Evolutionary conservation across 495 filamentous ascomycete species (phyloP).

Genomic region (Entonaema liquescens): DNA sequence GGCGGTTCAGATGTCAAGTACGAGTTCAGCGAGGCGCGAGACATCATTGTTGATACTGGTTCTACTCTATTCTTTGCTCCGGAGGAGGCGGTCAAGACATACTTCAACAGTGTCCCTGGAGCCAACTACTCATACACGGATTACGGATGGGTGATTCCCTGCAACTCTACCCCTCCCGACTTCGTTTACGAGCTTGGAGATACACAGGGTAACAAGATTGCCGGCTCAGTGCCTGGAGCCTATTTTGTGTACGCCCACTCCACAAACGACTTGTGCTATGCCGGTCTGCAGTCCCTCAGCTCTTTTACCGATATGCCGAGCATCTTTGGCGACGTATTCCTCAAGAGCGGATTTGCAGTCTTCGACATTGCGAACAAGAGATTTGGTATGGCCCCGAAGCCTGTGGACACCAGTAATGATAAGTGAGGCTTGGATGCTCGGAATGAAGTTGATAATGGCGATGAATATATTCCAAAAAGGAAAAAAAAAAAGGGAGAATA

Average conservation of each 20-base stretch:
- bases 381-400: slow-evolving; percentile 71
- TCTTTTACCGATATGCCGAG: slow-evolving; percentile 60
- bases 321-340: slow-evolving; percentile 76
- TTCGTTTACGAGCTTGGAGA: slow-evolving; percentile 61
- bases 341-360: slow-evolving; percentile 78
- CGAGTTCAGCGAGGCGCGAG: slow-evolving; percentile 50
- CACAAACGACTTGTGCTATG: slow-evolving; percentile 67
- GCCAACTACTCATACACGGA: slow-evolving; percentile 63
- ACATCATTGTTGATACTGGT: slow-evolving; percentile 77
- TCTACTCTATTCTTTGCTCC: slow-evolving; percentile 75
- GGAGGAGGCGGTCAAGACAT: slow-evolving; percentile 64
- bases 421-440: slow-evolving; percentile 19
- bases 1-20: slow-evolving; percentile 58
- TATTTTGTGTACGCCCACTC: slow-evolving; percentile 70
- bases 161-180: slow-evolving; percentile 65
- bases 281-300: slow-evolving; percentile 69
- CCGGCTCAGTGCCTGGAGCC: slow-evolving; percentile 72
- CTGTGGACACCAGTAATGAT: slow-evolving; percentile 37
- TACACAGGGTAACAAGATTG: slow-evolving; percentile 62
- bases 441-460: neutral
- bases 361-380: slow-evolving; percentile 74
- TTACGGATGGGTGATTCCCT: slow-evolving; percentile 71
- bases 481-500: neutral
- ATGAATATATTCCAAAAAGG: neutral
- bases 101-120: slow-evolving; percentile 71